Conservation (phyloP, 1,139 yeast genomes). For the Hemisphaericaspora subhashii region DNA sequence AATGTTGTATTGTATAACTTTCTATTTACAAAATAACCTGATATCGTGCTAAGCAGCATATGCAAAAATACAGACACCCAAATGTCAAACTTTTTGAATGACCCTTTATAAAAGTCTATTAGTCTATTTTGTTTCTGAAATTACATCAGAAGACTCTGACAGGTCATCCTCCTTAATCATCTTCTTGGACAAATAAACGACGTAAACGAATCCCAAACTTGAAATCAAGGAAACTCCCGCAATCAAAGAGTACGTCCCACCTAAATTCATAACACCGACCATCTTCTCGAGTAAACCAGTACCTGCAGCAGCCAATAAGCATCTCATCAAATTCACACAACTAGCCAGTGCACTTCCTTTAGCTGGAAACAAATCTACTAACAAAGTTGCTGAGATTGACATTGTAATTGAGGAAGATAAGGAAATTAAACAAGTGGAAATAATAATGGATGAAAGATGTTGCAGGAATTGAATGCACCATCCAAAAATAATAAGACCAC, state of each 20-base stretch:
- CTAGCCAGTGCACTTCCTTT: slow-evolving; percentile 38
- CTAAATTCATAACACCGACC: slow-evolving; percentile 28
- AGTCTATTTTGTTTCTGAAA: not conserved
- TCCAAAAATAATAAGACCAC: slow-evolving; percentile 38
- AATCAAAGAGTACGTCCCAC: slow-evolving; percentile 39
- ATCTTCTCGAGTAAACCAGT: slow-evolving; percentile 35
- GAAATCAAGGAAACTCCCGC: slow-evolving; percentile 28
- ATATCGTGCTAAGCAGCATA: too few relatives aligned
- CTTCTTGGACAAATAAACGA: slow-evolving; percentile 11
- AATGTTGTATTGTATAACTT: too few relatives aligned
- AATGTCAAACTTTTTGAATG: too few relatives aligned
- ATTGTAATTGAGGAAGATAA: slow-evolving; percentile 28
- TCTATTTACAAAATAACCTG: too few relatives aligned
- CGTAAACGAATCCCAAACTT: slow-evolving; percentile 20
- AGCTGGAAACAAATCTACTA: slow-evolving; percentile 38
- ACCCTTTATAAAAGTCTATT: too few relatives aligned
- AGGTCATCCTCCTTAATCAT: not conserved
- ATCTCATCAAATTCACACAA: slow-evolving; percentile 37
- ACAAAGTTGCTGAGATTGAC: slow-evolving; percentile 32
- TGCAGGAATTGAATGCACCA: slow-evolving; percentile 36
- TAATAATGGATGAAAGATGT: slow-evolving; percentile 30
- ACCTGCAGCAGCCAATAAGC: slow-evolving; percentile 36
- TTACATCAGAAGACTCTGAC: not conserved
- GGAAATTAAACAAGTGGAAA: slow-evolving; percentile 32
- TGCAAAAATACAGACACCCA: too few relatives aligned